A percentile compares a stretch with the other conserved stretches of the same genome.
These are phyloP conservation scores for Cercospora sesami DNA, from an alignment of 2,329 filamentous ascomycete genomes.

Conservation along the genomic window DNA sequence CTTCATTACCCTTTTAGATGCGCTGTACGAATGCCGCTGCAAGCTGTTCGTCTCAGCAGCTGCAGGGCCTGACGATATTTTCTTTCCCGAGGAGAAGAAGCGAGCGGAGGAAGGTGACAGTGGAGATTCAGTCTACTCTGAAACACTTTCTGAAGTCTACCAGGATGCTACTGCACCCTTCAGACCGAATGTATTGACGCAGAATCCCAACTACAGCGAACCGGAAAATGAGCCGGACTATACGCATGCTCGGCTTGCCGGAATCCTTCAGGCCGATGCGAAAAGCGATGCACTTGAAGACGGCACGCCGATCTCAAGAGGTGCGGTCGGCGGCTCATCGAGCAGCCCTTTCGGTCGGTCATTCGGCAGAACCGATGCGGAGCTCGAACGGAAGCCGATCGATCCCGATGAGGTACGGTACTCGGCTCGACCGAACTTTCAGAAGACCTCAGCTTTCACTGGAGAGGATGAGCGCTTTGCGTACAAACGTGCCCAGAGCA, in stretches of 20 bases:
- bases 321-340: conserved; percentile 25
- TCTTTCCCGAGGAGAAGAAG: conserved; percentile 64
- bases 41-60: conserved; percentile 69
- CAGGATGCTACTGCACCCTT: conserved; percentile 77
- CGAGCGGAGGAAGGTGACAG: conserved; percentile 26
- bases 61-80: conserved; percentile 69
- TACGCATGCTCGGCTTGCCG: conserved; percentile 40
- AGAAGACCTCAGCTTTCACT: conserved; percentile 66
- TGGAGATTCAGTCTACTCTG: conserved; percentile 60
- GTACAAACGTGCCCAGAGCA: conserved; percentile 71
- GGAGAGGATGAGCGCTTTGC: conserved; percentile 82
- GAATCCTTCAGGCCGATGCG: conserved; percentile 45
- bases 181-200: conserved; percentile 72
- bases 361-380: conserved; percentile 36
- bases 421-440: conserved; percentile 58
- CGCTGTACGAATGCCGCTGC: conserved; percentile 77
- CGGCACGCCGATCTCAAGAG: conserved; percentile 23
- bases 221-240: conserved; percentile 39
- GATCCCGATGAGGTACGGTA: conserved; percentile 37
- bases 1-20: conserved; percentile 69
- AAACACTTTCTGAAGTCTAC: conserved; percentile 71
- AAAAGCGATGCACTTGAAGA: conserved; percentile 52
- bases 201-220: conserved; percentile 47
- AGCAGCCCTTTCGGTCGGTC: conserved; percentile 40
- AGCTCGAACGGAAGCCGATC: conserved; percentile 38